Conservation (phyloP, 192 early-diverging fungal species). For the Allomyces arbusculus region DNA sequence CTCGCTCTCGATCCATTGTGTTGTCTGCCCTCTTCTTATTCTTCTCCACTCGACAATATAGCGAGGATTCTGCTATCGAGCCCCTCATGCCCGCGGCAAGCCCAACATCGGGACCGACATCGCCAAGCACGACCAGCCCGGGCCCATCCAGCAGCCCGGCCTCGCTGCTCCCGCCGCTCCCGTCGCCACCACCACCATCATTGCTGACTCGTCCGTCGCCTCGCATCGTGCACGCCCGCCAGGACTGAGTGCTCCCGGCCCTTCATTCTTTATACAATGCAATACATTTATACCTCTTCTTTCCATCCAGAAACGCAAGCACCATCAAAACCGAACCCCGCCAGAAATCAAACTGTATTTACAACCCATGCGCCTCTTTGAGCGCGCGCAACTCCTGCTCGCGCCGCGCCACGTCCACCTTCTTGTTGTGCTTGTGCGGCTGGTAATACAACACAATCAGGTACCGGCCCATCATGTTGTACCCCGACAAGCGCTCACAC, state of each 20-base stretch:
- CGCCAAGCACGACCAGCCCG: too few species aligned
- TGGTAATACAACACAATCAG: slow-evolving; percentile 85
- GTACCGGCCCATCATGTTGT: slow-evolving; percentile 89
- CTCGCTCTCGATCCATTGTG: not conserved
- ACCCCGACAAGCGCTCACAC: slow-evolving; percentile 86
- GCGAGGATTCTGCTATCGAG: not conserved
- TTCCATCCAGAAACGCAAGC: too few species aligned
- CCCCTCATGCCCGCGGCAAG: too few species aligned
- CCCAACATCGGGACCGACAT: too few species aligned
- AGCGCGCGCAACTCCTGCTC: slow-evolving; percentile 51
- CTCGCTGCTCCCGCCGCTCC: too few species aligned
- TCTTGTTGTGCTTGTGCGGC: slow-evolving; percentile 56
- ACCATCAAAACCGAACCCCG: too few species aligned
- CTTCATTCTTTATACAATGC: not conserved
- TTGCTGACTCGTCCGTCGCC: too few species aligned
- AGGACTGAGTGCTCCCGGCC: not conserved
- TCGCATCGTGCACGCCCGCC: not conserved
- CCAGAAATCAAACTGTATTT: not conserved
- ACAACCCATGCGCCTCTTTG: slow-evolving; percentile 9
- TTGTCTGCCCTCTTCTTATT: not conserved
- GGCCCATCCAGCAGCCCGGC: too few species aligned
- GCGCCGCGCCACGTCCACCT: slow-evolving; percentile 55
- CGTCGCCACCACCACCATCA: too few species aligned
- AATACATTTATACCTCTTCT: not conserved
- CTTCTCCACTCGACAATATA: not conserved